Base-by-base conservation (phyloP, 495 filamentous ascomycete species). In the Aspergillus taichungensis region DNA sequence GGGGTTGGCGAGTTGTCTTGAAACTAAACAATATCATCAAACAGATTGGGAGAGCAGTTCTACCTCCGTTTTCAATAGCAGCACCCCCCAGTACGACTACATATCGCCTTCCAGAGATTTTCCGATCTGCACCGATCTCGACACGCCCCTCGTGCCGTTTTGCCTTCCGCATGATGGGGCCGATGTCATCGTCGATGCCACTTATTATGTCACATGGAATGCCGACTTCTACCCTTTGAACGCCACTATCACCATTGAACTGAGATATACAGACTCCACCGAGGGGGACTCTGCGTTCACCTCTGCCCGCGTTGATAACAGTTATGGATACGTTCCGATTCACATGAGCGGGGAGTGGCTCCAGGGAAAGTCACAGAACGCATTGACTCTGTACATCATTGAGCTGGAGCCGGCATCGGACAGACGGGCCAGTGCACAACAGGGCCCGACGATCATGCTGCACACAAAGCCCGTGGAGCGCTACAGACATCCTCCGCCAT, bases 61-160 rank as follows among this genome's bases (percentile, higher is more conserved):
- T 14, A 42, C 40, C 12, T 33, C 39, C n/a, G 34, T 44, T 13
- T 37, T 29, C 13, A 45, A 45, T 9, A 30, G 14, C 13, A 51
- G 37, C 28, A 30, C 14, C 30, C n/a, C 34, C 11, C 8, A 24
- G 7, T 42, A 14, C 1, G 43, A 39, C 6, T 32, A 35, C 11
- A 28, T 30, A 83, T 81, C 51, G 87, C 90, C 66, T 82, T 81
- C 2, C 82, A 55, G 49, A 13, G 60, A 52, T 13, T 68, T 69
- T 38, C 61, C 64, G 6, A 30, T 59, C 12, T 69, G 67, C 36
- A 59, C 59, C 28, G 49, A 57, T 29, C 29, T 49, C 8, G 24
- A 57, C 14, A 50, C 51, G 13, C 45, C 53, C 6, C 53, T 52
- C 10, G 47, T 48, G 12, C 66, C 66, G 6, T 67, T 72, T 38